phyloP scores from a whole-genome alignment of 2,329 filamentous ascomycete genomes.

The Exophiala sp. region DNA sequence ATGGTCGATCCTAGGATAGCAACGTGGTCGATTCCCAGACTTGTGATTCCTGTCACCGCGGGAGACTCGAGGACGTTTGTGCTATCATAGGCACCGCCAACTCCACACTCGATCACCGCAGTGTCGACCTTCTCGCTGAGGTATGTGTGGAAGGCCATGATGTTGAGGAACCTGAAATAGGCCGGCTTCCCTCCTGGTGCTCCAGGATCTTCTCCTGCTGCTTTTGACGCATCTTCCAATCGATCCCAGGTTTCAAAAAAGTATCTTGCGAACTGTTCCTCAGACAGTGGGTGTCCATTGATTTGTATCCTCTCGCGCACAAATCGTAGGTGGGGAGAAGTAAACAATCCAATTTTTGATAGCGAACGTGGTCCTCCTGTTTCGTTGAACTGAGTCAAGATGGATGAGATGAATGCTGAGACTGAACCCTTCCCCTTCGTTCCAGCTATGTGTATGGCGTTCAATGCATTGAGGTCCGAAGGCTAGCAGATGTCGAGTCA shows the following conservation, averaged over 20 bases:
- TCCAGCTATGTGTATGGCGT: conserved; percentile 78
- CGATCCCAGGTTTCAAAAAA: conserved; percentile 84
- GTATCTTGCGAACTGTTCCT: conserved; percentile 67
- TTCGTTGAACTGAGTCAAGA: conserved; percentile 62
- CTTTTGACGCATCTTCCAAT: conserved; percentile 53
- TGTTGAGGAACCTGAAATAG: conserved; percentile 87
- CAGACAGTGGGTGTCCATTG: conserved; percentile 66
- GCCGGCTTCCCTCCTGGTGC: conserved; percentile 67
- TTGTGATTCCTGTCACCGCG: conserved; percentile 70
- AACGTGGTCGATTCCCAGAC: conserved; percentile 80
- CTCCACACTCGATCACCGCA: conserved; percentile 87
- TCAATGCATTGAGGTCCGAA: conserved; percentile 55
- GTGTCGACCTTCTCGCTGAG: conserved; percentile 69
- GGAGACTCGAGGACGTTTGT: conserved; percentile 79
- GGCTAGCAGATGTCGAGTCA: conserved; percentile 43
- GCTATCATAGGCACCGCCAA: conserved; percentile 88
- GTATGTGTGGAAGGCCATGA: conserved; percentile 84
- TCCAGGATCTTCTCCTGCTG: conserved; percentile 49
- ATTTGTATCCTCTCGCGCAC: conserved; percentile 83
- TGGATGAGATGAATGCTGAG: conserved; percentile 75
- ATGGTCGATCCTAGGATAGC: conserved; percentile 75
- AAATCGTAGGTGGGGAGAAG: conserved; percentile 78
- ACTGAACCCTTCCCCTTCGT: conserved; percentile 95
- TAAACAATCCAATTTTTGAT: conserved; percentile 71
- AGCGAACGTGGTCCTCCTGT: conserved; percentile 32